Conservation (phyloP, 2,329 filamentous ascomycete genomes). For the Decorospora gaudefroyi region DNA sequence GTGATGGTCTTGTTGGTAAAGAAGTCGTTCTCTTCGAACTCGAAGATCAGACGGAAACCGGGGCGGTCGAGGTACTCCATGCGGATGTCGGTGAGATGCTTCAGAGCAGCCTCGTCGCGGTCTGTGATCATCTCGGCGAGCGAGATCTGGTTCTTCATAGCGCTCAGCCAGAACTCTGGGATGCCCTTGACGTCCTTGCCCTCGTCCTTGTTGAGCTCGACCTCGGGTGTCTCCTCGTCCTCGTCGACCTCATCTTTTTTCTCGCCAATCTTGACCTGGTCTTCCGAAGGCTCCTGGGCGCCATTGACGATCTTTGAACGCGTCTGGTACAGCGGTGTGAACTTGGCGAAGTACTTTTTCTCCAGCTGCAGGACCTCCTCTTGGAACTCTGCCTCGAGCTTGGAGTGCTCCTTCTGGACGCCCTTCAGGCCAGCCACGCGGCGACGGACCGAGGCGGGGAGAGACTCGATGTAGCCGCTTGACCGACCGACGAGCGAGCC, state of each 20-base stretch:
- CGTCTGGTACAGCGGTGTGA: constrained; percentile 95
- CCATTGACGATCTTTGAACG: constrained; percentile 93
- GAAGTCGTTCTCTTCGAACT: constrained; percentile 92
- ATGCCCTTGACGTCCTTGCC: constrained; percentile 72
- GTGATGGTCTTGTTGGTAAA: constrained; percentile 97
- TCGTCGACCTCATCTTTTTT: constrained; percentile 70
- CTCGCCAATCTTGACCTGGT: constrained; percentile 85
- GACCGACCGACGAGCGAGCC: constrained; percentile 90
- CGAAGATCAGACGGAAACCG: constrained; percentile 97
- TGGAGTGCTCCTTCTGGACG: constrained; percentile 97
- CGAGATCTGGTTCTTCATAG: constrained; percentile 99
- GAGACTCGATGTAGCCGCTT: constrained; percentile 96
- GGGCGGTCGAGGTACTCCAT: constrained; percentile 99
- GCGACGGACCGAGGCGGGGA: constrained; percentile 84
- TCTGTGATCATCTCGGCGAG: constrained; percentile 99
- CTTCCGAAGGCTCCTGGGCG: constrained; percentile 78
- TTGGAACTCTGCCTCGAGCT: constrained; percentile 97
- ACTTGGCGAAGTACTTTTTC: constrained; percentile 99
- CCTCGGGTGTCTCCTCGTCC: constrained; percentile 54
- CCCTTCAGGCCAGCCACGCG: constrained; percentile 95
- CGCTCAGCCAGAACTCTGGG: constrained; percentile 98
- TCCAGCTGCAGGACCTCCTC: constrained; percentile 97
- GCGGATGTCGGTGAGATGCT: constrained; percentile 86
- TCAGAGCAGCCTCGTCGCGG: constrained; percentile 90
- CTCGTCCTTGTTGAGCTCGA: constrained; percentile 64